Evolutionary conservation across 441 rosid species (phyloP), one percentile per base, ranked within the genome.

Genomic region (Melastoma candidum): DNA sequence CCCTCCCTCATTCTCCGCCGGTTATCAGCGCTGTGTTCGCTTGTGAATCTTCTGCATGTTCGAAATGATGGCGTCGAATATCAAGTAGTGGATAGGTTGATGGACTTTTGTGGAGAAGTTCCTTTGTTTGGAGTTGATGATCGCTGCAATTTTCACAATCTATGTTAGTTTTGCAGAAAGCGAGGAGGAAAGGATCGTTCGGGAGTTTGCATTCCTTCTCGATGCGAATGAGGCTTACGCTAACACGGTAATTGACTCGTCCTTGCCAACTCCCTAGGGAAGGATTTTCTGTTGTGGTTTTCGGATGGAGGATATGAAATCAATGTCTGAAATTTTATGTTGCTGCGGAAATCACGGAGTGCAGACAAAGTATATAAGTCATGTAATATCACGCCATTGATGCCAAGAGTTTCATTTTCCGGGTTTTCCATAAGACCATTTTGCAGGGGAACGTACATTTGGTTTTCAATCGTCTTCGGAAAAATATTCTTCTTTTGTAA

Each of bases 1-100:
- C 69, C 81, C 95, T 87, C 64, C 94, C 98, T 17, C 64, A 67
- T 59, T 74, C 85, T 2, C 89, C 96, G 68, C 78, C 77, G 43
- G 14, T 7, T 11, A 39, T 44, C 26, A 10, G 29, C 12, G 41
- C 41, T 29, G 8, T 9, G 13, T 11, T 53, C 7, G 41, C 6
- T 36, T 36, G 6, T 6, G 41, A 36, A 50, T 29, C 7, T 6
- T 36, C 8, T 57, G 13, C 44, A 17, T 46, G 12, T 2, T 46
- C 46, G 54, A 47, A 8, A 47, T 46, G 41, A 2, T 53, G 39
- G 48, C 14, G 14, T 14, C 36, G 48, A 17, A 17, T 17, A 46
- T 53, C 29, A 26, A 7, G 7, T 11, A 44, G 48, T 44, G 44
- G 53, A n/a, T 49, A n/a, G 17, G 0, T 36, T 36, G 41, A 36